Evolutionary conservation across 179 eudicot genomes (phyloP), one percentile per base, ranked within the genome.

Genomic region (Beta lomatogona): DNA sequence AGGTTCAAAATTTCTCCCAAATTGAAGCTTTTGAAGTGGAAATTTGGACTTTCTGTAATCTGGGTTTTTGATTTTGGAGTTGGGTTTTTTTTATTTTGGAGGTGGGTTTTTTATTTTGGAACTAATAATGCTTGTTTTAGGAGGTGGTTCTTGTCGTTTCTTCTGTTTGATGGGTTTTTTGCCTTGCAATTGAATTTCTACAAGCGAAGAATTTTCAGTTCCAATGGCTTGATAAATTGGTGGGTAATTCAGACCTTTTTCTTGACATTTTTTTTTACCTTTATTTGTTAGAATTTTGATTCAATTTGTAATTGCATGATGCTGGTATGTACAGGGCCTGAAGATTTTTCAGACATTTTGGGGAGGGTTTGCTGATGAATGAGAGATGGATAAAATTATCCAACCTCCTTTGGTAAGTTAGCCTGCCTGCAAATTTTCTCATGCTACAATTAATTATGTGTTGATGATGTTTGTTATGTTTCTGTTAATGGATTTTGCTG

Each of bases 341-440:
- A 50, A 79, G 74, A 77, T 76, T 36, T 73, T 57, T 45, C 61
- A 76, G 77, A 7, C 57, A 50, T 41, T 64, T 81, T 77, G 71
- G 80, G 72, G 80, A 78, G 81, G 55, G 15, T 83, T 82, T 70
- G 78, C 68, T 73, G 82, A 84, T 82, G 88, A 71, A 52, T 84
- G 71, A 81, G 71, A 68, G 71, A 91, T 91, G 93, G 93, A 90
- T 69, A 89, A 89, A 81, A 81, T 85, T 89, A 87, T 90, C 87
- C 98, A 92, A 79, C 98, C 97, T 75, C 98, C 98, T 71, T 64
- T 93, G 94, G 98, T 93, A 87, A 87, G 80, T 76, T 64, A 31
- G 19, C 74, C 64, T 77, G 63, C 72, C 69, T 45, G 57, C 28
- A 48, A 46, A 68, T 60, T 53, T 75, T n/a, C 18, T 31, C 64